phyloP scores from a whole-genome alignment of 257 asterid species.

The Ocimum tenuiflorum region DNA sequence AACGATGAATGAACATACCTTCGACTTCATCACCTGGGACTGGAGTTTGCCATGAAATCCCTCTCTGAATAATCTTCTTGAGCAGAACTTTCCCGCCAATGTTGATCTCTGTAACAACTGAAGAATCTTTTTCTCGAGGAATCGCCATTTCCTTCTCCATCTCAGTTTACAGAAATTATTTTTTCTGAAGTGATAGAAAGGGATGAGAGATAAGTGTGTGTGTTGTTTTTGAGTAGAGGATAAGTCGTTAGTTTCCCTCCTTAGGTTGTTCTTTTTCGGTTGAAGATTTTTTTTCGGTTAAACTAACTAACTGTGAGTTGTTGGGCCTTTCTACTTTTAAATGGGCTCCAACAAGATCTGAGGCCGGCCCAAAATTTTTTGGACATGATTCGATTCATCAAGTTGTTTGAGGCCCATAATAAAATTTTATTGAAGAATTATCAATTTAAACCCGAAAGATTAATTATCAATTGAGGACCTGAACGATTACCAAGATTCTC shows the following conservation, averaged over 20 bases:
- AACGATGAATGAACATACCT: slow-evolving; percentile 22
- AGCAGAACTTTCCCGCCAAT: slow-evolving; percentile 36
- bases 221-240: slow-evolving; percentile 19
- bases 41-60: slow-evolving; percentile 57
- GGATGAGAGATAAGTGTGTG: slow-evolving; percentile 16
- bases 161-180: too few relatives aligned
- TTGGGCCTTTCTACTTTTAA: background rate
- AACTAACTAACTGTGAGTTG: slow-evolving; percentile 13
- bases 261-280: slow-evolving; percentile 25
- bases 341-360: background rate
- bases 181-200: slow-evolving; percentile 1
- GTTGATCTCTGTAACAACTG: background rate
- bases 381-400: too few relatives aligned
- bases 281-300: slow-evolving; percentile 8
- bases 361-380: background rate
- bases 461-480: too few relatives aligned
- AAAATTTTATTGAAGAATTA: too few relatives aligned
- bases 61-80: slow-evolving; percentile 35
- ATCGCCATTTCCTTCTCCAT: slow-evolving; percentile 8
- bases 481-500: too few relatives aligned
- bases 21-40: slow-evolving; percentile 57
- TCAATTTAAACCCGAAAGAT: too few relatives aligned
- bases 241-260: slow-evolving; percentile 49
- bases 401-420: too few relatives aligned
- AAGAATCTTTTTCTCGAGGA: slow-evolving; percentile 1